Base-by-base conservation (phyloP, 2,329 filamentous ascomycete genomes). In the Huntiella moniliformis region DNA sequence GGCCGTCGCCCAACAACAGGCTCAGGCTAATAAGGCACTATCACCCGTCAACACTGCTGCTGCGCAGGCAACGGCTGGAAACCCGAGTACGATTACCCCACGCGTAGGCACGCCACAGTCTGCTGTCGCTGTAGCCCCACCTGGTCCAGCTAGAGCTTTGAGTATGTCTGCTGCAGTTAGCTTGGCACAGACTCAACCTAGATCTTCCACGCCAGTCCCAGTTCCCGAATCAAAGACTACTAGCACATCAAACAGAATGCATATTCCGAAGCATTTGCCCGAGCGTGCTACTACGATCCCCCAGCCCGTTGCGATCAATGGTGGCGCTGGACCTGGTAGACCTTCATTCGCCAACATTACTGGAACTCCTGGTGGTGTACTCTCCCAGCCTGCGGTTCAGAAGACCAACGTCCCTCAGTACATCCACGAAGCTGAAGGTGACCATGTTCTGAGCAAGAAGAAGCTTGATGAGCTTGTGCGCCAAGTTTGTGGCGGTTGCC, bases 361-460 rank as follows among this genome's bases (percentile, higher is more conserved):
- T 44, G 82, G 82, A 51, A 77, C 77, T 5, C 72, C 81, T 1
- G 81, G 81, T 45, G 86, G 86, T 45, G 79, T 91, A 42, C 82
- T 95, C 71, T 79, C 79, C 44, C 86, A 94, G 56, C 87, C 91
- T 0, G 83, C 84, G 2, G 73, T 96, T 50, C 67, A 78, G 46
- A 87, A 86, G 57, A 75, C 84, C 38, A 84, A 86, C 56, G 75
- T 84, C 38, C 84, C 86, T 0, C 76, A 78, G 0, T 93, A 84
- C 60, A 82, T 84, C 47, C 77, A 95, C 49, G 88, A 96, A 58
- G 83, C 84, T 28, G 87, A 94, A 57, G 86, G 85, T 18, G 86
- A 95, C 56, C 79, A 87, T 38, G 82, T 98, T 1, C 68, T 98
- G n/a, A 92, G 82, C 65, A 95, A 95, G 73, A 92, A 93, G 66